Evolutionary conservation across 208 protist species (phyloP), one percentile per base, ranked within the genome.

Genomic region (Acanthamoeba royreba): DNA sequence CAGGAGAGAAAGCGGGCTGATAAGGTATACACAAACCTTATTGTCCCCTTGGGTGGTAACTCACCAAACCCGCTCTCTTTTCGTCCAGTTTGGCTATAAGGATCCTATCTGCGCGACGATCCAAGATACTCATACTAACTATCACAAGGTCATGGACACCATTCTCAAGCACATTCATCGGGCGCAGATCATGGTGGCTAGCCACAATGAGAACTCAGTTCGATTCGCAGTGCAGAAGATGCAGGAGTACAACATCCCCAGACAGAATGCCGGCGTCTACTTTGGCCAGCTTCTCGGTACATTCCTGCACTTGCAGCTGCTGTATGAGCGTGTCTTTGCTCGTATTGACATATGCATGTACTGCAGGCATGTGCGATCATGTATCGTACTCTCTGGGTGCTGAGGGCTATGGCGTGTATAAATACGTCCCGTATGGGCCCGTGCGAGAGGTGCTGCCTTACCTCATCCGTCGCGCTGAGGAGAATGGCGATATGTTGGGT

Each of bases 371-470:
- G 99, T 97, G 96, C 58, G 98, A 99, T 94, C 97, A 99, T 95
- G 94, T 99, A 35, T 98, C 98, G 28, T 97, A 98, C 74, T 97
- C 98, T 7, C 97, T 99, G 9, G 98, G 98, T 49, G 95, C 96
- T 45, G 95, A 97, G 1, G 97, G 97, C 25, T 99, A 98, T 72
- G 94, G 52, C 1, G 83, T 90, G 52, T 90, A 90, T 81, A 98
- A 98, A 96, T 99, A 99, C 97, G 96, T 99, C 15, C 98, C 98
- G 9, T 99, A 99, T 94, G 99, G 99, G 17, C 98, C 98, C 42
- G 97, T 99, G 46, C 77, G 96, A 61, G 98, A 99, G 94, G 98
- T 98, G 15, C 96, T 99, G 87, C 98, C 99, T 49, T 99, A 99
- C 95, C 96, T 99, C 38, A 97, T 98, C 53, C 97, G 98, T 63